These are phyloP conservation scores for Avena atlantica DNA, from an alignment of 176 grass and related monocot genomes.

Conservation along the genomic window DNA sequence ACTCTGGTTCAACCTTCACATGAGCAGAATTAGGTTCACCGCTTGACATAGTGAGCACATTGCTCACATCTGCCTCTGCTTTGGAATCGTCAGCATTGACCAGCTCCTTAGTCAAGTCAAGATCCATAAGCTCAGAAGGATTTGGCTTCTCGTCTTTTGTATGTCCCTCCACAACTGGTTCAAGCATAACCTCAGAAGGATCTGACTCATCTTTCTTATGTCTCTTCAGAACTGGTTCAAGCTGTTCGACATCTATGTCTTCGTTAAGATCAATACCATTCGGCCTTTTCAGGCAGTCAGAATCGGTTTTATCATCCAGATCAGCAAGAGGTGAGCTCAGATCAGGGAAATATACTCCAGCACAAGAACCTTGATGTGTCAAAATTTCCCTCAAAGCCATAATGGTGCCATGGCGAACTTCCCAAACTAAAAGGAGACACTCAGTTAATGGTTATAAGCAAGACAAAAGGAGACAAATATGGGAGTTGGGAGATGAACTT, in stretches of 20 bases:
- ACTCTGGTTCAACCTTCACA: conserved; percentile 66
- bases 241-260: conserved; percentile 52
- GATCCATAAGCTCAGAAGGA: conserved; percentile 30
- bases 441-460: conserved; percentile 39
- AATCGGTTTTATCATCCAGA: conserved; percentile 67
- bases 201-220: conserved; percentile 52
- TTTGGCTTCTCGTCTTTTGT: conserved; percentile 46
- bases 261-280: conserved; percentile 86
- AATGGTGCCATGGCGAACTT: conserved; percentile 93
- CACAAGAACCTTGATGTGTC: conserved; percentile 94
- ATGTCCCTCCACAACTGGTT: conserved; percentile 67
- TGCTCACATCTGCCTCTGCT: conserved; percentile 47
- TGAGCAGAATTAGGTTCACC: conserved; percentile 49
- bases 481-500: conserved; percentile 33
- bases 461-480: conserved; percentile 33
- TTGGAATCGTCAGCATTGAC: conserved; percentile 47
- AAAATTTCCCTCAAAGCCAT: conserved; percentile 99
- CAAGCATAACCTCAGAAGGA: conserved; percentile 43
- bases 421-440: conserved; percentile 76
- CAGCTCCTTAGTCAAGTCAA: conserved; percentile 52
- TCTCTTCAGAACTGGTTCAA: conserved; percentile 74
- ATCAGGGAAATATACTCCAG: conserved; percentile 91
- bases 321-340: conserved; percentile 52
- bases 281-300: conserved; percentile 53
- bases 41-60: conserved; percentile 35